Conservation (phyloP, 2,329 filamentous ascomycete species). For the Aspergillus fischeri region DNA sequence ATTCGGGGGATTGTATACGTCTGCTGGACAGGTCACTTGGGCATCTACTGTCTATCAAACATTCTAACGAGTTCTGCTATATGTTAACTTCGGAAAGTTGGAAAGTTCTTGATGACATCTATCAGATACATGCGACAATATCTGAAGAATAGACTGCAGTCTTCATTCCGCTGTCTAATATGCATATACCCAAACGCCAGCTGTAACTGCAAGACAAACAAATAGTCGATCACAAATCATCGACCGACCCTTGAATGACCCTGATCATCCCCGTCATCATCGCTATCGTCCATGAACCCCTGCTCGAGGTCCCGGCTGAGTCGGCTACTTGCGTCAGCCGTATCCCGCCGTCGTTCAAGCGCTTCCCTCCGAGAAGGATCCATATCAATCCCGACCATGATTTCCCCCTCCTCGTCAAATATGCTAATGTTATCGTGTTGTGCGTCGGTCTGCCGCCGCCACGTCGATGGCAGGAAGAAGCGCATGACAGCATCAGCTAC, state of each 20-base stretch:
- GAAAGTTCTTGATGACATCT: background rate
- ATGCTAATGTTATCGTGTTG: conserved; percentile 55
- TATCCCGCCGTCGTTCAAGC: conserved; percentile 42
- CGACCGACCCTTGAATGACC: conserved; percentile 19
- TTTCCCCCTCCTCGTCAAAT: conserved; percentile 64
- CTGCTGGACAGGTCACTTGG: too few relatives aligned
- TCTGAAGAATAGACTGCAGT: background rate
- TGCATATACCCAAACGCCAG: conserved; percentile 4
- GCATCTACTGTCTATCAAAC: too few relatives aligned
- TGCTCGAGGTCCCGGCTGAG: conserved; percentile 77
- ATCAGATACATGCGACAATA: background rate
- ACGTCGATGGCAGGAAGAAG: conserved; percentile 42
- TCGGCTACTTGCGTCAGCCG: conserved; percentile 46
- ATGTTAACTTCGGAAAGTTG: too few relatives aligned
- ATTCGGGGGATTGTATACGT: background rate
- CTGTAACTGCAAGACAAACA: background rate
- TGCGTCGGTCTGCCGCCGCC: conserved; percentile 43
- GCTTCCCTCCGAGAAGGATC: conserved; percentile 44
- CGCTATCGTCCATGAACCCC: conserved; percentile 70
- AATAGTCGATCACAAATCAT: conserved; percentile 7
- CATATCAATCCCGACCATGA: conserved; percentile 51
- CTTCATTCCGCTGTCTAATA: background rate
- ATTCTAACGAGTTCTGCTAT: background rate
- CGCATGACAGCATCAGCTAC: conserved; percentile 40
- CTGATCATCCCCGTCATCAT: conserved; percentile 49